Evolutionary conservation across 2,329 filamentous ascomycete genomes (phyloP).

Genomic region (Chaetomium globosum): DNA sequence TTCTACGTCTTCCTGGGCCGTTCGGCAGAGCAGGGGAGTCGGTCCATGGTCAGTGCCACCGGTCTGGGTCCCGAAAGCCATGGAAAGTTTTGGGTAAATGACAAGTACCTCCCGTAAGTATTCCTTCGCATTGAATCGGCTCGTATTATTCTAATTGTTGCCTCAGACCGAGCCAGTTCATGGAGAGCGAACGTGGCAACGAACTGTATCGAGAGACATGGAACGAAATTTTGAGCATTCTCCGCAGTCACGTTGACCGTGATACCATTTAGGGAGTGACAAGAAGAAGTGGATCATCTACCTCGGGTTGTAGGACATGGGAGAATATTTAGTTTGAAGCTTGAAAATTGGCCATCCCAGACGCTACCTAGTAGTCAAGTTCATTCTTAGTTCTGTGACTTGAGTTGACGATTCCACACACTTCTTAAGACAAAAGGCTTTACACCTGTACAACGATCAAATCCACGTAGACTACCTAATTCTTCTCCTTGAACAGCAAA

Average conservation of each 20-base stretch:
- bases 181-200: slow-evolving; percentile 1
- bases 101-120: not conserved
- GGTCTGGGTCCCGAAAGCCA: not conserved
- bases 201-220: not conserved
- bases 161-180: not conserved
- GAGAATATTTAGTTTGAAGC: too few species aligned
- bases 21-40: not conserved
- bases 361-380: too few species aligned
- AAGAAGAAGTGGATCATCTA: not conserved
- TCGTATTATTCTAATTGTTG: not conserved
- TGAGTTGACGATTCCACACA: too few species aligned
- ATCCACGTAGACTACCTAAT: not conserved
- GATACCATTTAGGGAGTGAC: not conserved
- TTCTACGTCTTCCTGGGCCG: not conserved
- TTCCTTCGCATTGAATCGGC: not conserved
- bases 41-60: not conserved
- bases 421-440: too few species aligned
- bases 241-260: not conserved
- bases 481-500: not conserved
- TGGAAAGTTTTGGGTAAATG: not conserved
- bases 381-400: too few species aligned
- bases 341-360: too few species aligned
- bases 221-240: not conserved
- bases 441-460: too few species aligned
- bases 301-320: too few species aligned